A percentile compares a stretch with the other conserved stretches of the same genome.
Conservation (phyloP, 768 basidiomycete genomes). For the Rhodotorula babjevae region DNA sequence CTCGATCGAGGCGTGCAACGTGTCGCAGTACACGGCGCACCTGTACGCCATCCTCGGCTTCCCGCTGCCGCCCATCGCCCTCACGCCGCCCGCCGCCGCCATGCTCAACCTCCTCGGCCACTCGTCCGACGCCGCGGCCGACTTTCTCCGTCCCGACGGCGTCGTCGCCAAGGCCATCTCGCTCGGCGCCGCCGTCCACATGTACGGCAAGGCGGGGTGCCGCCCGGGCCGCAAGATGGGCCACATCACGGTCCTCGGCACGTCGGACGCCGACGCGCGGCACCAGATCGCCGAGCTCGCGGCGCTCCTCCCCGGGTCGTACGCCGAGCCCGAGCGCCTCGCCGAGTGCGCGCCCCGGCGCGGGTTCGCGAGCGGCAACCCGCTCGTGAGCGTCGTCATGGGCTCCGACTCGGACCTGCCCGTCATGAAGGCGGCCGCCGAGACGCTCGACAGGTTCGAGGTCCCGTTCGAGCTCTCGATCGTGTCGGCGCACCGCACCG, state of each 20-base stretch:
- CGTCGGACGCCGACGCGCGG: conserved; percentile 70
- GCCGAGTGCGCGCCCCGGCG: conserved; percentile 48
- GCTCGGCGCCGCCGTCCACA: conserved; percentile 71
- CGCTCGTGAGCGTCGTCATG: conserved; percentile 92
- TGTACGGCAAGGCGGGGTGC: conserved; percentile 90
- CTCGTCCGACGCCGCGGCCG: conserved; percentile 58
- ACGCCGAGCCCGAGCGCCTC: conserved; percentile 39
- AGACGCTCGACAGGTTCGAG: conserved; percentile 71
- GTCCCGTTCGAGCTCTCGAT: conserved; percentile 91
- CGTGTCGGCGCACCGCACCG: conserved; percentile 93
- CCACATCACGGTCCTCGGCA: conserved; percentile 82
- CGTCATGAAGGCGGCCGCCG: conserved; percentile 81
- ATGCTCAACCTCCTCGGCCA: conserved; percentile 96
- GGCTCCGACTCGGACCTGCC: conserved; percentile 98
- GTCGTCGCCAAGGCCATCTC: conserved; percentile 36
- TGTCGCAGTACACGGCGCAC: conserved; percentile 96
- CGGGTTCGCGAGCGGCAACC: conserved; percentile 62
- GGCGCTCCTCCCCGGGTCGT: conserved; percentile 56
- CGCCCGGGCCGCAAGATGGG: conserved; percentile 96
- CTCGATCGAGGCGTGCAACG: conserved; percentile 93
- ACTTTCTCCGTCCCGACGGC: conserved; percentile 26
- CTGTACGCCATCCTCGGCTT: conserved; percentile 86
- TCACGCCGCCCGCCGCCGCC: conserved; percentile 54
- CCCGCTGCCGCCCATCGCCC: conserved; percentile 59
- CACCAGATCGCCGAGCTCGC: conserved; percentile 69